Conservation (phyloP, 805 yeast genomes). For the Candida adriatica region DNA sequence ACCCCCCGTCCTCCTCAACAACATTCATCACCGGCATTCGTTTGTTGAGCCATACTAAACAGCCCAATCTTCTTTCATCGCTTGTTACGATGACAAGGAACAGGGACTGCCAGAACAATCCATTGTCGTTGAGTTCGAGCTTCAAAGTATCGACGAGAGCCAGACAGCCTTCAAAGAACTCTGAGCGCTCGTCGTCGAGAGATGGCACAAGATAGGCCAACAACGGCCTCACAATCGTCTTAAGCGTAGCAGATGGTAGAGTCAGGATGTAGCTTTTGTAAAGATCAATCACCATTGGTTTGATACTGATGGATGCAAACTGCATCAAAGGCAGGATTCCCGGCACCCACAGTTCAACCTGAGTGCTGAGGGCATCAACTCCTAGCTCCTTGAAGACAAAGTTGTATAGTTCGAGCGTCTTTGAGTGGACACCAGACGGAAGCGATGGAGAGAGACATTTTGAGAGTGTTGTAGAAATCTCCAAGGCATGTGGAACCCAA, state of each 20-base stretch:
- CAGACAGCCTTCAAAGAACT: conserved; percentile 59
- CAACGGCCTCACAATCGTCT: conserved; percentile 58
- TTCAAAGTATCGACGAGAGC: conserved; percentile 55
- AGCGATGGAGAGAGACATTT: conserved; percentile 73
- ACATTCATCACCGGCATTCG: conserved; percentile 56
- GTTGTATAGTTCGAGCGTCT: conserved; percentile 72
- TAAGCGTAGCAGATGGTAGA: conserved; percentile 42
- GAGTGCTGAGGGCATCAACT: conserved; percentile 41
- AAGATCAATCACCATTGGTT: conserved; percentile 64
- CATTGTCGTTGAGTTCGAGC: conserved; percentile 50
- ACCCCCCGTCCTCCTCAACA: conserved; percentile 21
- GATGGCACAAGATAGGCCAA: conserved; percentile 77
- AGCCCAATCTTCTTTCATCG: conserved; percentile 78
- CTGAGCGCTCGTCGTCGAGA: conserved; percentile 87
- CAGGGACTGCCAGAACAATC: conserved; percentile 81
- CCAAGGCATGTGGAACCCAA: conserved; percentile 62
- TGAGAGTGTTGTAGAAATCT: conserved; percentile 65
- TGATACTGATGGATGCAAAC: conserved; percentile 83
- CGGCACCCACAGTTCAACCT: conserved; percentile 79
- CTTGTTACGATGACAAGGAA: conserved; percentile 71
- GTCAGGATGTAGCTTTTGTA: conserved; percentile 49
- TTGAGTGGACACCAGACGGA: conserved; percentile 95
- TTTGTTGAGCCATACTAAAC: conserved; percentile 65
- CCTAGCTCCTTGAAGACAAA: conserved; percentile 62
- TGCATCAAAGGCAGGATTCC: conserved; percentile 87